Conservation (phyloP, 2,329 filamentous ascomycete genomes). For the Myriosclerotinia scirpicola region DNA sequence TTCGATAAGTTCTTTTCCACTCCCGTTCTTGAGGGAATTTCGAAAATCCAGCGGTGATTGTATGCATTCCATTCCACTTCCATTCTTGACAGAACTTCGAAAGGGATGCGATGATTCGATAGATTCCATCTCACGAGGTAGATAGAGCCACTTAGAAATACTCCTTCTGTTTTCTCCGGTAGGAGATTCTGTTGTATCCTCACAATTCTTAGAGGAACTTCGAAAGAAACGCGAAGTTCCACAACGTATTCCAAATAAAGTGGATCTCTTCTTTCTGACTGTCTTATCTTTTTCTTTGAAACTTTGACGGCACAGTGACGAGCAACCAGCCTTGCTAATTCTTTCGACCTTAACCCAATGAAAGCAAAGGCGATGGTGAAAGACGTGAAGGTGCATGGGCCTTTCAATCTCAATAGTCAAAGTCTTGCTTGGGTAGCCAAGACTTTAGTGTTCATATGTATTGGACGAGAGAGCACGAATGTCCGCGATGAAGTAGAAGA, state of each 20-base stretch:
- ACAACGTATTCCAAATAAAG: neutral
- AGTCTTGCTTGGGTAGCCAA: neutral
- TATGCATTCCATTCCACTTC: neutral
- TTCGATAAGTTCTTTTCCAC: neutral
- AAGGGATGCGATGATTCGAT: too few species aligned
- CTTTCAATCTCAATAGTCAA: neutral
- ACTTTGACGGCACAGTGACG: neutral
- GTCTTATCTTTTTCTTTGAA: neutral
- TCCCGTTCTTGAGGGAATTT: neutral
- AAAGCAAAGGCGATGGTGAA: neutral
- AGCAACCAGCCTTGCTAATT: neutral
- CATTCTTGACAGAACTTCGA: conserved; percentile 1
- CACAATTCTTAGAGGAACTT: neutral
- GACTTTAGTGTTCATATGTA: neutral
- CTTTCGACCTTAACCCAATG: conserved; percentile 8
- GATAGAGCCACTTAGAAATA: neutral
- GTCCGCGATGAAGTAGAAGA: neutral
- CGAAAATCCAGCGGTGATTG: neutral
- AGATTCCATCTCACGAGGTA: too few species aligned
- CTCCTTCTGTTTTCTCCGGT: too few species aligned
- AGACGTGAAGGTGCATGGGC: conserved; percentile 1
- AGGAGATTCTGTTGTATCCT: too few species aligned
- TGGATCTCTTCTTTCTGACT: neutral
- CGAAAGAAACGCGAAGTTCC: neutral
- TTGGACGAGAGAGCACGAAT: neutral